Conservation (phyloP, 495 filamentous ascomycete genomes). For the Tetracladium marchalianum region DNA sequence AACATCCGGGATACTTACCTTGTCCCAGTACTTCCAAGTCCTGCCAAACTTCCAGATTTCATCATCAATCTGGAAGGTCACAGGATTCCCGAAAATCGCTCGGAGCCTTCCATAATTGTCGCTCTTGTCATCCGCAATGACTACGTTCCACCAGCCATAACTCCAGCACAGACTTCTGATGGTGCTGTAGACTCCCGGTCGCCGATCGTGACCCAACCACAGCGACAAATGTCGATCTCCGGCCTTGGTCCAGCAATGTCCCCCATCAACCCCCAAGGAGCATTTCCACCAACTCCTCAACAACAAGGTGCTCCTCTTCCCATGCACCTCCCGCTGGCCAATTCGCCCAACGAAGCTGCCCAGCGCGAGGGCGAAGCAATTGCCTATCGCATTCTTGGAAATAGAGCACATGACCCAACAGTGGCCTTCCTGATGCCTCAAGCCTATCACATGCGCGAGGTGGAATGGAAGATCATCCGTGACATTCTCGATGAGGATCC, state of each 20-base stretch:
- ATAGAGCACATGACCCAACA: slow-evolving; percentile 47
- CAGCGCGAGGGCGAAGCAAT: slow-evolving; percentile 34
- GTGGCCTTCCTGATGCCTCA: slow-evolving; percentile 59
- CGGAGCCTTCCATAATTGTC: slow-evolving; percentile 63
- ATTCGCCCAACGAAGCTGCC: slow-evolving; percentile 20
- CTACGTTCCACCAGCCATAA: slow-evolving; percentile 33
- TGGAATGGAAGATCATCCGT: slow-evolving; percentile 55
- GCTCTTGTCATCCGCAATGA: slow-evolving; percentile 64
- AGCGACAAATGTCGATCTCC: slow-evolving; percentile 28
- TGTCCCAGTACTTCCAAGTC: slow-evolving; percentile 59
- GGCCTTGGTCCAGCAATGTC: slow-evolving; percentile 31
- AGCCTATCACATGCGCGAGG: slow-evolving; percentile 47
- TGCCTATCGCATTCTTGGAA: slow-evolving; percentile 49
- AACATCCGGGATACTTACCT: slow-evolving; percentile 71
- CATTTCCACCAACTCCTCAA: slow-evolving; percentile 18
- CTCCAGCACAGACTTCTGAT: slow-evolving; percentile 24
- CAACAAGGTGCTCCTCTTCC: slow-evolving; percentile 18
- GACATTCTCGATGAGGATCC: slow-evolving; percentile 47
- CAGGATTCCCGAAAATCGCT: slow-evolving; percentile 51
- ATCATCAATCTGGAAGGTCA: slow-evolving; percentile 68
- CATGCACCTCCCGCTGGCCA: slow-evolving; percentile 17
- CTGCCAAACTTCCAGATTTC: slow-evolving; percentile 52
- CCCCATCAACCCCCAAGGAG: slow-evolving; percentile 36
- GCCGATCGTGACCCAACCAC: slow-evolving; percentile 22
- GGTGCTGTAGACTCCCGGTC: slow-evolving; percentile 27